Percentiles rank a stretch among this genome's conserved stretches.
Evolutionary conservation across 1,284 basidiomycete genomes (phyloP).

Genomic region (Puccinia horiana): DNA sequence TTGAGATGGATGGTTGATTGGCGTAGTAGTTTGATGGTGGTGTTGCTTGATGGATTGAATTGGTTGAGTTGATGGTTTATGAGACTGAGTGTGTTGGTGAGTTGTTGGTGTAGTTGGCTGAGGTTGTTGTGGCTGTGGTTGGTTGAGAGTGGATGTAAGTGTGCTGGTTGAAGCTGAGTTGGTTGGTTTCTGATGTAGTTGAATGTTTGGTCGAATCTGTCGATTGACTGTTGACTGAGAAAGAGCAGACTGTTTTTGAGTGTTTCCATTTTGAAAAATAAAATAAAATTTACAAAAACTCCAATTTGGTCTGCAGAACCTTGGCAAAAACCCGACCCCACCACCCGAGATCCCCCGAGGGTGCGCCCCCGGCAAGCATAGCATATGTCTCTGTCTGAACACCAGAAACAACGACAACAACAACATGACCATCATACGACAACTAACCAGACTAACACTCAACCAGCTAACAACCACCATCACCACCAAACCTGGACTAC

Average conservation of each 20-base stretch:
- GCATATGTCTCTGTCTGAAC: background rate
- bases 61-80: background rate
- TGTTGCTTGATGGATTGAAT: background rate
- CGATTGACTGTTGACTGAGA: background rate
- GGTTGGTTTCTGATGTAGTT: background rate
- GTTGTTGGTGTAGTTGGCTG: background rate
- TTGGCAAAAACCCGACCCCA: too few relatives aligned
- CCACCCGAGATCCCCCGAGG: too few relatives aligned
- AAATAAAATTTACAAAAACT: too few relatives aligned
- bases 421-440: background rate
- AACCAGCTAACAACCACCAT: background rate
- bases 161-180: background rate
- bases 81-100: background rate
- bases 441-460: background rate
- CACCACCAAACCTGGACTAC: background rate
- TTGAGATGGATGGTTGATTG: slow-evolving; percentile 32
- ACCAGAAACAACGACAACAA: background rate
- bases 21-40: slow-evolving; percentile 22
- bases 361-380: too few relatives aligned
- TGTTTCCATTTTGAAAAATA: background rate
- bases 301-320: too few relatives aligned
- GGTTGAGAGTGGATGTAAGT: background rate
- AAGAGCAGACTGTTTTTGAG: slow-evolving; percentile 6
- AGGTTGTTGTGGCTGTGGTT: background rate
- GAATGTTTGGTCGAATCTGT: background rate